Base-by-base conservation (phyloP, 106 monocot genomes). In the Allium sativum region DNA sequence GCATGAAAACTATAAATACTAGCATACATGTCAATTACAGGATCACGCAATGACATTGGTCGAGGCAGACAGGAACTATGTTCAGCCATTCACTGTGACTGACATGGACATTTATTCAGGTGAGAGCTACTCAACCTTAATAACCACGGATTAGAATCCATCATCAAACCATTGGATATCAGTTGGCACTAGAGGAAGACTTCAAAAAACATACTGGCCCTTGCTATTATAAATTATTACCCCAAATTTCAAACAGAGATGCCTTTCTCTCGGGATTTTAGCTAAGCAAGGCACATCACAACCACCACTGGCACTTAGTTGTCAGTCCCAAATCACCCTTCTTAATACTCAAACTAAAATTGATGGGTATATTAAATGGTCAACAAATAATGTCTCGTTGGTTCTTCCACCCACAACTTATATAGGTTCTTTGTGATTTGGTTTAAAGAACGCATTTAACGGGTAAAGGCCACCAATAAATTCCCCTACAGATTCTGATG, bases 51-150 rank as follows among this genome's bases (percentile, higher is more conserved):
- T 92, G 81, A 78, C 65, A 18, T 82, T 92, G 56, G 91, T 92
- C 6, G 91, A 92, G 56, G 86, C 86, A 13, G 91, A 90, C 52
- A 85, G 90, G 9, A 83, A 86, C 83, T 92, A 92, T 53, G 86
- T 86, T 12, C n/a, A 83, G 19, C 91, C 91, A 43, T 83, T 92
- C 22, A 21, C 22, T 7, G 86, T 83, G 21, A 51, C 61, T 13
- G 78, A 92, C 69, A 70, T 86, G 44, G 80, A 92, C 66, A 71
- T 92, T 45, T 92, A 92, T 65, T 92, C 91, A 0, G 91, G 91
- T 7, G 86, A 86, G 14, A 86, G 74, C 66, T 92, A 92, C 68
- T 92, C 91, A 0, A 83, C 86, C 7, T 81, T 92, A 21, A 20
- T 92, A 45, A 87, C 68, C 52, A 78, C 83, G 0, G 67, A 84